Percentiles rank a stretch among this genome's conserved stretches.
phyloP scores from a whole-genome alignment of 2,329 filamentous ascomycete species.

The Pseudogymnoascus sp. region DNA sequence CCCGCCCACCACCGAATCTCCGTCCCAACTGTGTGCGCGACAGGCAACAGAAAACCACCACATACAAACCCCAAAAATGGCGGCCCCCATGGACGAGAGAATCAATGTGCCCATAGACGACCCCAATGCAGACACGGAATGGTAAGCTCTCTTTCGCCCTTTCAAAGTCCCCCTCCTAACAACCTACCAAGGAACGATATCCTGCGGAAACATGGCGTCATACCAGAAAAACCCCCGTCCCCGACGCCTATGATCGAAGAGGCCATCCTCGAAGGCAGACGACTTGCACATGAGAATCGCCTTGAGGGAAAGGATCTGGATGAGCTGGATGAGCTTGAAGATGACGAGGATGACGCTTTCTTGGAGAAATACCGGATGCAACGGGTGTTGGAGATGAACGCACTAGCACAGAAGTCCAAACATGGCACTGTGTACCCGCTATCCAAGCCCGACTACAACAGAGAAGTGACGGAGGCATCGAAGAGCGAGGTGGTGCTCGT shows the following conservation, averaged over 20 bases:
- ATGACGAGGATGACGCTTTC: constrained; percentile 90
- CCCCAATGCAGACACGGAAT: constrained; percentile 96
- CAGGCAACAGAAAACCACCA: constrained; percentile 3
- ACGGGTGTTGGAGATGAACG: constrained; percentile 72
- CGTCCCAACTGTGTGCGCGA: not conserved
- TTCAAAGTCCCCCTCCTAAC: not conserved
- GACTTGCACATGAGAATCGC: constrained; percentile 81
- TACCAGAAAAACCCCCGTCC: constrained; percentile 94
- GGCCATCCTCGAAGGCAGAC: constrained; percentile 73
- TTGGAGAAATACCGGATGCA: constrained; percentile 81
- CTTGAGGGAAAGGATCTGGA: constrained; percentile 91
- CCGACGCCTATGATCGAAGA: constrained; percentile 95
- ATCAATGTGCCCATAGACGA: constrained; percentile 82
- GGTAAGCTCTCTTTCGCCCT: constrained; percentile 41
- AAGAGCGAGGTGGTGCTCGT: constrained; percentile 62
- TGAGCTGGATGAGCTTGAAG: constrained; percentile 86
- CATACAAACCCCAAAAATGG: constrained; percentile 36
- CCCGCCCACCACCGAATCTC: not conserved
- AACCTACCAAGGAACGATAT: constrained; percentile 76
- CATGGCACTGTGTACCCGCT: constrained; percentile 90
- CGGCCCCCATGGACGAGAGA: constrained; percentile 48
- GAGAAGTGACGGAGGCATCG: constrained; percentile 87
- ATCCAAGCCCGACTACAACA: constrained; percentile 86
- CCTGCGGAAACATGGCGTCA: constrained; percentile 88
- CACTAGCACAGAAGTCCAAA: constrained; percentile 64